Percentiles rank a stretch among this genome's conserved stretches.
phyloP scores from a whole-genome alignment of 2,329 filamentous ascomycete species.

The Annulohypoxylon truncatum region DNA sequence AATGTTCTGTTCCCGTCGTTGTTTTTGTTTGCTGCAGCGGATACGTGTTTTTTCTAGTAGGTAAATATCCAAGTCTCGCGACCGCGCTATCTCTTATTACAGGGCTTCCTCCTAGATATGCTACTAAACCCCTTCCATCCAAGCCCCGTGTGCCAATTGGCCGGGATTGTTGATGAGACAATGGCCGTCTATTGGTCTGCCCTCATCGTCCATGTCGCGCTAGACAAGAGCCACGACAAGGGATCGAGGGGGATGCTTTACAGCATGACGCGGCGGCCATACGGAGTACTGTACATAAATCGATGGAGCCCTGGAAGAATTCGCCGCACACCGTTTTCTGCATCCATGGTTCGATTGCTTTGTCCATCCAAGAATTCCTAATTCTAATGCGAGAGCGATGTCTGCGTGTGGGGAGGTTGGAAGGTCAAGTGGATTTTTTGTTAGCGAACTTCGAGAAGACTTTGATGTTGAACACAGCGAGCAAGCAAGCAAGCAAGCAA shows the following conservation, averaged over 20 bases:
- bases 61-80: conserved; percentile 34
- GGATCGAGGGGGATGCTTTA: conserved; percentile 34
- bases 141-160: conserved; percentile 39
- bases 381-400: conserved; percentile 7
- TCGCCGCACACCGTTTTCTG: conserved; percentile 37
- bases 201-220: conserved; percentile 35
- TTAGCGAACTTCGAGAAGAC: conserved; percentile 31
- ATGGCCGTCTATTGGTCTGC: conserved; percentile 37
- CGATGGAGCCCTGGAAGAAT: conserved; percentile 26
- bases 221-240: conserved; percentile 42
- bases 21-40: conserved; percentile 29
- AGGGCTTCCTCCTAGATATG: conserved; percentile 23
- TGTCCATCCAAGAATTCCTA: conserved; percentile 14
- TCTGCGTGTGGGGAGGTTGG: conserved; percentile 13
- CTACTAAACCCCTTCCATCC: conserved; percentile 33
- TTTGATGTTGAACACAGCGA: conserved; percentile 14
- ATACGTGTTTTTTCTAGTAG: conserved; percentile 31
- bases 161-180: conserved; percentile 45
- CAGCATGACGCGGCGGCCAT: conserved; percentile 38
- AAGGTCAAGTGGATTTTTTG: conserved; percentile 7
- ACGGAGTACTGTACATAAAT: conserved; percentile 34
- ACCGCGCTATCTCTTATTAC: conserved; percentile 39
- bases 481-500: conserved; percentile 12
- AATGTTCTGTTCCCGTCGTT: conserved; percentile 1
- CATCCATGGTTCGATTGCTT: conserved; percentile 38